phyloP scores from a whole-genome alignment of 2,329 filamentous ascomycete species.

The Exutisphaerella laricina region DNA sequence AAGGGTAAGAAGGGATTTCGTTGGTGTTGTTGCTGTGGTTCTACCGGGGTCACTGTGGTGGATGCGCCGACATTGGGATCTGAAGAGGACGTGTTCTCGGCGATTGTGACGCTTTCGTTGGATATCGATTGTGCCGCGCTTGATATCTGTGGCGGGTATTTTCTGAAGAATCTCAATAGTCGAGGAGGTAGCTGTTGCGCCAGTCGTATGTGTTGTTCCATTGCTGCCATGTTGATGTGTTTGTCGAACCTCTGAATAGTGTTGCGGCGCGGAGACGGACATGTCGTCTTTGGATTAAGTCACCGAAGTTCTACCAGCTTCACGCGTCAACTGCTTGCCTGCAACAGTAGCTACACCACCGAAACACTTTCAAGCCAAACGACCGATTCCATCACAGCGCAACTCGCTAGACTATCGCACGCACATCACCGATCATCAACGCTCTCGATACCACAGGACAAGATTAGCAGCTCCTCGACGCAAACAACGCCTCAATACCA shows the following conservation, averaged over 20 bases:
- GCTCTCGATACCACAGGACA: no score
- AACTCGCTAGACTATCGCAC: no score
- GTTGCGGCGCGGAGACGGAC: background rate
- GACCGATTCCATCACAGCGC: background rate
- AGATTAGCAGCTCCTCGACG: no score
- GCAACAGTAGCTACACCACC: conserved; percentile 1
- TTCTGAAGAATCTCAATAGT: conserved; percentile 79
- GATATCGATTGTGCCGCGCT: conserved; percentile 23
- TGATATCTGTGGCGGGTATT: conserved; percentile 64
- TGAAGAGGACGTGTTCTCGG: conserved; percentile 38
- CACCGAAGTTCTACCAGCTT: conserved; percentile 8
- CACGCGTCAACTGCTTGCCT: conserved; percentile 3
- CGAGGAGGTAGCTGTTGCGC: conserved; percentile 69
- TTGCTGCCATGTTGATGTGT: conserved; percentile 14
- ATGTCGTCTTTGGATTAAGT: background rate
- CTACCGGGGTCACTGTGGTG: conserved; percentile 28
- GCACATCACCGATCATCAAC: background rate
- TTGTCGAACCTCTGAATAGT: conserved; percentile 4
- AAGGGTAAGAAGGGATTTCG: conserved; percentile 74
- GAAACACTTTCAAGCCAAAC: conserved; percentile 1
- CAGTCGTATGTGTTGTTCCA: conserved; percentile 46
- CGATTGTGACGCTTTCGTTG: conserved; percentile 41
- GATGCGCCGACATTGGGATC: conserved; percentile 34
- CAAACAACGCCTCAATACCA: background rate
- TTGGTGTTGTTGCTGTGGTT: conserved; percentile 22